Evolutionary conservation across 495 filamentous ascomycete species (phyloP), one percentile per base, ranked within the genome.

Genomic region (Penicillium silybi): DNA sequence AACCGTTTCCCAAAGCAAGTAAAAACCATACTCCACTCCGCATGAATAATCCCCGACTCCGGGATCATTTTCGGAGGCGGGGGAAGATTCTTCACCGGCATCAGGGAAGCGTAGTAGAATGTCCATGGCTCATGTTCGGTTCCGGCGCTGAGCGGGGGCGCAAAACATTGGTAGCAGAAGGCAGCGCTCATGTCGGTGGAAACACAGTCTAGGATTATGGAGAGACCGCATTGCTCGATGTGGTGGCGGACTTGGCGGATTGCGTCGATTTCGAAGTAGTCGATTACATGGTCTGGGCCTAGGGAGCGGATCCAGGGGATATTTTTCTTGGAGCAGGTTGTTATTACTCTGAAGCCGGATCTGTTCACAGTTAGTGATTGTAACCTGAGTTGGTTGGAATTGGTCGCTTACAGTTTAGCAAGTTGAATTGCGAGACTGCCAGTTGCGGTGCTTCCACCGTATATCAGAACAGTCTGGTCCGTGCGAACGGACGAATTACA

Each of bases 261-360:
- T 32, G 29, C 29, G 43, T 45, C 43, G 7, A 17, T 3, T 6
- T 45, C 26, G 19, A 34, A 19, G 19, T 45, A 45, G 16, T 45
- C 43, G 32, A 45, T 11, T 29, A 16, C 27, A 11, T 9, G 64
- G 60, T 57, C 73, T 8, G 56, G 68, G 19, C 67, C 68, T 1
- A 67, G 78, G 27, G 59, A 71, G 27, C 78, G 81, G 2, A 64
- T 59, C 48, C 56, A 65, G 27, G 78, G 74, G 16, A 65, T 63
- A 25, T 64, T 65, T 23, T 59, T 83, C 15, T 58, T 70, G 23
- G 66, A 78, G 27, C 70, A 74, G 2, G 75, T 0, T 78, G 80
- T 29, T 6, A 32, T 19, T 4, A 45, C 43, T 18, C 6, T 26
- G 26, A 16, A 34, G 10, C 43, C 43, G 10, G 43, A 45, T 10